Base-by-base conservation (phyloP, 768 basidiomycete genomes). In the Boletus rubroflammeus region DNA sequence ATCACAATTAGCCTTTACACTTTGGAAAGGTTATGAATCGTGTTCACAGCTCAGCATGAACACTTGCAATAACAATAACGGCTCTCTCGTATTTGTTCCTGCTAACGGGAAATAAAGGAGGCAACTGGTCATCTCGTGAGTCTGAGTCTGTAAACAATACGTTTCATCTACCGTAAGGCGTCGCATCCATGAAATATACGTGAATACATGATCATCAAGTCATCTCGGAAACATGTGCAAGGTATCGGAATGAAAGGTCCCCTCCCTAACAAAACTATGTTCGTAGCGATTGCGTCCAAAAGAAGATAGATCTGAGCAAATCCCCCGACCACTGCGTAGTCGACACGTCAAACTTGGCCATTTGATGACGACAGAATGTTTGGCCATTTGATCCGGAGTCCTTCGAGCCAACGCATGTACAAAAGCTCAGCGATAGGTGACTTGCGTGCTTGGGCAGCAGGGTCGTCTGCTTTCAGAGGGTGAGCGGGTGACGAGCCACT, bases 401-500 rank as follows among this genome's bases (percentile, higher is more conserved):
- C 94, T 65, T 97, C 91, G 25, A 98, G 75, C 95, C 96, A 98
- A 46, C 96, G 84, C 81, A 95, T 86, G 69, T 98, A 98, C n/a
- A 98, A 75, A 59, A 98, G 79, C 68, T 98, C 96, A 21, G 93
- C 90, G 28, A 98, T 93, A 6, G 95, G 93, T 51, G 92, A 94
- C 68, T 86, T 88, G 58, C 83, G 80, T 50, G 76, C 68, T 13
- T 79, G 76, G 25, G 64, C 62, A 43, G 56, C 61, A 31, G 76
- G 64, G 29, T 83, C 79, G 23, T 75, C 74, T 40, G 59, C 60
- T 62, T 73, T 75, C 25, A 57, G 43, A 56, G 58, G 50, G 60
- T 66, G 57, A 48, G 62, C 65, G 6, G 76, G 58, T 15, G 67
- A 58, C 2, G 69, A 61, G 6, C 68, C 55, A 41, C 62, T 58